A percentile compares a stretch with the other conserved stretches of the same genome.
Conservation (phyloP, 441 rosid genomes). For the Kokia cookei region DNA sequence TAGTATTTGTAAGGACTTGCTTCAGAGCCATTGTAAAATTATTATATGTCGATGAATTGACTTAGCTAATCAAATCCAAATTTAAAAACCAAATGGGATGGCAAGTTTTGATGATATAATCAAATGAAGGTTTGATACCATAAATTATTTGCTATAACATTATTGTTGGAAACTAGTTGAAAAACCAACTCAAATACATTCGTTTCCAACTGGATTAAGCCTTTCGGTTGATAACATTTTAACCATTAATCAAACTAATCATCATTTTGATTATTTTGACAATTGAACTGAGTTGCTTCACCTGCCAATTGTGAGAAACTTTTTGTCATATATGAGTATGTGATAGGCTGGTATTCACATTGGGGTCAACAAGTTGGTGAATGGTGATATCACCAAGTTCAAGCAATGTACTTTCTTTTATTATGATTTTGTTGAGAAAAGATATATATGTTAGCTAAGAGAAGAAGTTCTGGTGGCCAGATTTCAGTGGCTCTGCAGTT, state of each 20-base stretch:
- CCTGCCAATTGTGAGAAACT: neutral
- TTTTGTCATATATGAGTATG: neutral
- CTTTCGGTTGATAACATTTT: neutral
- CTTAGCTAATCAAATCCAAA: neutral
- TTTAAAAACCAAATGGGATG: neutral
- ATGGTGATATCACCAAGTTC: neutral
- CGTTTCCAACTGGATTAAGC: neutral
- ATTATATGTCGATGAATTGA: neutral
- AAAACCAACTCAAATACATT: constrained; percentile 1
- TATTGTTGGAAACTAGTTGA: neutral
- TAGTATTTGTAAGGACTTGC: constrained; percentile 18
- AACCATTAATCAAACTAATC: neutral
- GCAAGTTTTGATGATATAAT: neutral
- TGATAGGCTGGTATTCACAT: neutral
- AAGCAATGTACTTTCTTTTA: neutral
- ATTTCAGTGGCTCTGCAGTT: neutral
- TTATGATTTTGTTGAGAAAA: constrained; percentile 2
- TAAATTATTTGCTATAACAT: neutral
- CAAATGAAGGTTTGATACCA: neutral
- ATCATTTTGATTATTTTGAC: neutral
- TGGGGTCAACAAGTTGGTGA: neutral
- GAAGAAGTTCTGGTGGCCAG: neutral
- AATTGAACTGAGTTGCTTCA: neutral
- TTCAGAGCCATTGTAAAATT: neutral
- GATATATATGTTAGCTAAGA: neutral